Evolutionary conservation across 1,139 yeast genomes (phyloP), one percentile per base, ranked within the genome.

Genomic region (Geotrichum australiense): DNA sequence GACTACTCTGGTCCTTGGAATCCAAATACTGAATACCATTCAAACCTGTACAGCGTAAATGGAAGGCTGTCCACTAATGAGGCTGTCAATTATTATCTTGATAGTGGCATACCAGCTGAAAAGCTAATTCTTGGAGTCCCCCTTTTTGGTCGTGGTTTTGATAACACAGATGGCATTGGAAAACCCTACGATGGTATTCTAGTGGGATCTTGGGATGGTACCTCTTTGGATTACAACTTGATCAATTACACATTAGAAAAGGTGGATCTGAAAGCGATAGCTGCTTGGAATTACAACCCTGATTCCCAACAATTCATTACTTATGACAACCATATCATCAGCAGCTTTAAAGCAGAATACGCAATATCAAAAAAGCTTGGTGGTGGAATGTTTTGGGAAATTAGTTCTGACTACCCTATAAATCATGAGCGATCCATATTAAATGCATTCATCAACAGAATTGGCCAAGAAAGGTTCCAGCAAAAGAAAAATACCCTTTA

Each of bases 301-400:
- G 19, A n/a, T 2, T n/a, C 20, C 6, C 11, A 18, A 18, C 11
- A 12, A 16, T 19, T 35, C 6, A 25, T 35, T 18, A 26, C 24
- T 14, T 35, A 25, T 35, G 38, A 35, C 27, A 35, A 35, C 12
- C 30, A 15, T 11, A 16, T 25, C 5, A 24, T 35, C 12, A 18
- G 11, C 19, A 11, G 14, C 4, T 30, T 31, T 11, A 35, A 35
- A 20, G 38, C 38, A 14, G 30, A 25, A 15, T 35, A 25, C 20
- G 38, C 26, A 25, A 20, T 35, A n/a, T 12, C 25, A 19, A 25
- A 35, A 15, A 24, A 24, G 8, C 38, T 35, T 35, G 38, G 38
- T 10, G 38, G 38, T 7, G 38, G 38, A 5, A 35, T 35, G 38
- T 35, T 25, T 16, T 35, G 38, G 38, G 38, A 35, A 27, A 27